phyloP scores from a whole-genome alignment of 345 rosid species.

The Euphorbia tirucalli region DNA sequence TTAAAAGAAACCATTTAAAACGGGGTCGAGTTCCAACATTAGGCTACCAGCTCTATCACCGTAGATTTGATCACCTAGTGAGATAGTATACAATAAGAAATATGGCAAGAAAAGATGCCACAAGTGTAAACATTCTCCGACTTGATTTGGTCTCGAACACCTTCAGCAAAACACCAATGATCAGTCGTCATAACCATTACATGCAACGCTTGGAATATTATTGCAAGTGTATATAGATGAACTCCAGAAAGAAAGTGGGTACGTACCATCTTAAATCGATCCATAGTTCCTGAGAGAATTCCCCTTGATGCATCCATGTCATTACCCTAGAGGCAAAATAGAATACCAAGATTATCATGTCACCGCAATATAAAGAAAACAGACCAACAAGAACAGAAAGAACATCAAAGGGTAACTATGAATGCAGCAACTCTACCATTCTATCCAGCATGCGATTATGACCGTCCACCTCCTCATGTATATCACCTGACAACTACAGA shows the following conservation, averaged over 20 bases:
- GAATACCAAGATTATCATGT: conserved; percentile 12
- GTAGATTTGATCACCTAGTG: conserved; percentile 47
- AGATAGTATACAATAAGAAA: conserved; percentile 83
- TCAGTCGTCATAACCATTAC: conserved; percentile 3
- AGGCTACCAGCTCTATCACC: conserved; percentile 14
- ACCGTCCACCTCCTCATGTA: conserved; percentile 80
- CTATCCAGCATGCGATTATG: conserved; percentile 85
- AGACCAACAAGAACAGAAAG: background rate
- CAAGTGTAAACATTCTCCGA: conserved; percentile 80
- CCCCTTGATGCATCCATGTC: conserved; percentile 97
- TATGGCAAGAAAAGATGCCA: conserved; percentile 78
- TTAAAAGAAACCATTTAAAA: conserved; percentile 17
- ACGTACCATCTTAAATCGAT: conserved; percentile 80
- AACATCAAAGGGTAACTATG: background rate
- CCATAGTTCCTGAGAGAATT: conserved; percentile 91
- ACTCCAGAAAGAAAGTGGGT: background rate
- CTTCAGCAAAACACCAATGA: conserved; percentile 31
- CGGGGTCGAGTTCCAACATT: conserved; percentile 21
- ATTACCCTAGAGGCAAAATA: conserved; percentile 56
- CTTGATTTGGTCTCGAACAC: conserved; percentile 93
- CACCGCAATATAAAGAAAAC: conserved; percentile 18
- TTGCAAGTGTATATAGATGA: background rate
- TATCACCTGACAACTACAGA: conserved; percentile 78
- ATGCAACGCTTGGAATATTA: background rate
- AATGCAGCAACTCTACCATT: conserved; percentile 50